Conservation (phyloP, 2,329 filamentous ascomycete genomes). For the Fusarium euwallaceae region DNA sequence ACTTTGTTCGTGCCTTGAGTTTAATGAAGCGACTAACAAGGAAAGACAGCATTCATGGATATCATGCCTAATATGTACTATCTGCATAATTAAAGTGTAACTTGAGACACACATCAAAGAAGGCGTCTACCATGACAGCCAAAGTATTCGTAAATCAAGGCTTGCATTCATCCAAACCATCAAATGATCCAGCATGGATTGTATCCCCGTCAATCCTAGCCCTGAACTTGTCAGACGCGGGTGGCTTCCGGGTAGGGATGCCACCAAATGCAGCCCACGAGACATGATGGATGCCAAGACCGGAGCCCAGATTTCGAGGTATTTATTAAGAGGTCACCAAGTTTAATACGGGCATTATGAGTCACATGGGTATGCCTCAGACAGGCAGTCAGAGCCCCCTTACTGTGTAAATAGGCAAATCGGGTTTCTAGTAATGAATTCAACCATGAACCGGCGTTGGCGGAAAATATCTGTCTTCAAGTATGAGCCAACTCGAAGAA, state of each 20-base stretch:
- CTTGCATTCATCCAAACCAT: neutral
- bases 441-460: neutral
- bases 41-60: neutral
- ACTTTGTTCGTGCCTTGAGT: neutral
- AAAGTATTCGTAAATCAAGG: neutral
- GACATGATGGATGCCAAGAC: slow-evolving; percentile 5
- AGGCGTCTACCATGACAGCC: neutral
- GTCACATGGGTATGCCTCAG: neutral
- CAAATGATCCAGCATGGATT: neutral
- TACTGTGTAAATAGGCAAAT: neutral
- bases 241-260: slow-evolving; percentile 8
- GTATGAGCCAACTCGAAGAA: neutral
- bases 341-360: neutral
- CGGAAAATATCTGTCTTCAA: neutral
- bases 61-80: neutral
- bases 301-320: neutral
- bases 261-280: neutral
- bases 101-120: neutral
- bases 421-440: neutral
- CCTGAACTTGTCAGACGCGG: neutral
- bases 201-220: neutral
- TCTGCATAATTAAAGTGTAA: neutral
- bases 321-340: neutral
- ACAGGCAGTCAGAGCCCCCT: neutral
- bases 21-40: neutral